Conservation (phyloP, 768 basidiomycete genomes). For the Tylopilus rubrobrunneus region DNA sequence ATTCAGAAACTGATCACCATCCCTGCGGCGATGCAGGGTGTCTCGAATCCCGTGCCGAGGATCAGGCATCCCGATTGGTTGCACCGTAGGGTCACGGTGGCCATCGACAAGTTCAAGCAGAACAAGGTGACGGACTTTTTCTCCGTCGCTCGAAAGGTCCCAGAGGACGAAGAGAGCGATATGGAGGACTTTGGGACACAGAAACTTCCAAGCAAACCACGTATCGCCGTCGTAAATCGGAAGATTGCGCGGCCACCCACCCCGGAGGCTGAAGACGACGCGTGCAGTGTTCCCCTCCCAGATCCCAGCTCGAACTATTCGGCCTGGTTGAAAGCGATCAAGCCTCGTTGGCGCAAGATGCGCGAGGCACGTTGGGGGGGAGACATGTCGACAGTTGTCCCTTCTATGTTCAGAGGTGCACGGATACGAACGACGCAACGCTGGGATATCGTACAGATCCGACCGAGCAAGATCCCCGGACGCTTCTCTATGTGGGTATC, state of each 20-base stretch:
- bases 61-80: conserved; percentile 98
- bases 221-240: conserved; percentile 52
- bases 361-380: conserved; percentile 46
- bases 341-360: conserved; percentile 69
- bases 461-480: conserved; percentile 70
- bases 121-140: conserved; percentile 98
- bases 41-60: conserved; percentile 92
- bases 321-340: conserved; percentile 74
- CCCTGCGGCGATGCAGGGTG: conserved; percentile 97
- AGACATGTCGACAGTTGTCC: conserved; percentile 43
- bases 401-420: conserved; percentile 70
- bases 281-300: conserved; percentile 43
- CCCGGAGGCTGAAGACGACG: conserved; percentile 36
- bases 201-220: conserved; percentile 29
- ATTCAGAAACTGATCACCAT: conserved; percentile 99
- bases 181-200: conserved; percentile 57
- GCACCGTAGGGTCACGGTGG: conserved; percentile 81
- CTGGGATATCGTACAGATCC: conserved; percentile 94
- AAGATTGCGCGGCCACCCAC: conserved; percentile 41
- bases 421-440: conserved; percentile 57
- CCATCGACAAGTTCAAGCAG: conserved; percentile 96
- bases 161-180: conserved; percentile 33
- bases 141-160: conserved; percentile 20
- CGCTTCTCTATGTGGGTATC: conserved; percentile 88
- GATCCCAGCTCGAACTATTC: conserved; percentile 64